Evolutionary conservation across 2,329 filamentous ascomycete genomes (phyloP).

Genomic region (Catunica adiposa): DNA sequence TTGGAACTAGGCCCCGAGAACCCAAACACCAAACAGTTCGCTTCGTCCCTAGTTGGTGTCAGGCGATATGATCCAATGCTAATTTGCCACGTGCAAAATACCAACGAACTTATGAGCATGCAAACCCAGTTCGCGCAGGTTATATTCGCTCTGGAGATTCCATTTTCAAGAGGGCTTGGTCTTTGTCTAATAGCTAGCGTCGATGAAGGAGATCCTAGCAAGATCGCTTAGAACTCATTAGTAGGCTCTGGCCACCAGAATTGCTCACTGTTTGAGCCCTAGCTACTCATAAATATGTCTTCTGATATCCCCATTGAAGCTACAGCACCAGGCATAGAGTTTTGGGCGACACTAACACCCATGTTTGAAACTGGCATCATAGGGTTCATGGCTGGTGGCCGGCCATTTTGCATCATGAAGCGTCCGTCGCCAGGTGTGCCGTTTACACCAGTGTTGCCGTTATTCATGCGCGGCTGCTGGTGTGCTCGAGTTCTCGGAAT

Average conservation of each 20-base stretch:
- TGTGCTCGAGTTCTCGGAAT: slow-evolving; percentile 25
- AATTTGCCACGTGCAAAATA: neutral
- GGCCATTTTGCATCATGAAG: slow-evolving; percentile 4
- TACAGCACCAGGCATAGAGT: slow-evolving; percentile 27
- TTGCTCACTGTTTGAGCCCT: slow-evolving; percentile 17
- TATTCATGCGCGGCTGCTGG: slow-evolving; percentile 5
- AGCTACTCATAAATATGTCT: slow-evolving; percentile 34
- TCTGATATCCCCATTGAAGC: slow-evolving; percentile 28
- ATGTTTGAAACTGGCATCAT: slow-evolving; percentile 32
- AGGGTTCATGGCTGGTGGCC: slow-evolving; percentile 21
- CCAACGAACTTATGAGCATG: neutral
- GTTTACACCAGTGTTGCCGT: neutral
- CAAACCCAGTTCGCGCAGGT: neutral
- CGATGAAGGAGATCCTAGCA: neutral
- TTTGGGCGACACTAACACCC: slow-evolving; percentile 22
- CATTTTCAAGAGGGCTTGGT: no score
- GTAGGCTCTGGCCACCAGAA: neutral
- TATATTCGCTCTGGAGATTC: no score
- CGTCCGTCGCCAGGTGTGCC: slow-evolving; percentile 1
- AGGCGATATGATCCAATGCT: neutral
- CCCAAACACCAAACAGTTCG: neutral
- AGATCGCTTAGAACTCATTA: neutral
- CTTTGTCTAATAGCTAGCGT: neutral
- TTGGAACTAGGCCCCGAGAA: neutral
- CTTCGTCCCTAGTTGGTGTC: neutral